These are phyloP conservation scores for Grosmannia huntii DNA, from an alignment of 2,329 filamentous ascomycete genomes.

Conservation along the genomic window DNA sequence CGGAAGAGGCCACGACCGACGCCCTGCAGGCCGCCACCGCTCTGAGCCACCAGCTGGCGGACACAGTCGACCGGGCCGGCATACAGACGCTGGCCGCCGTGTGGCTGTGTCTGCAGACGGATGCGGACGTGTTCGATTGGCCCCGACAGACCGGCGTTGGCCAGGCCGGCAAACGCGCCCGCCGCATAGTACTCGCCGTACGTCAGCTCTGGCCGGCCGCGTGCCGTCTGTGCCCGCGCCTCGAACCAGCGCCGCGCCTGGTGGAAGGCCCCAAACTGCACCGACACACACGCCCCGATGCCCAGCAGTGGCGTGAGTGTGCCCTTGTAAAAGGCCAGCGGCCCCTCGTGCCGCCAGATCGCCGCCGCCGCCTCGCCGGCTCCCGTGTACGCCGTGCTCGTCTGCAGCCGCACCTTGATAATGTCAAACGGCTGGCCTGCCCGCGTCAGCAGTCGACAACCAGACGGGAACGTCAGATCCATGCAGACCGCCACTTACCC, in stretches of 20 bases:
- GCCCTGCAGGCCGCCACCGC: slow-evolving; percentile 34
- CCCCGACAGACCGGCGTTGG: slow-evolving; percentile 77
- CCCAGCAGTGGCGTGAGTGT: slow-evolving; percentile 89
- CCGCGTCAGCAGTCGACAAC: background rate
- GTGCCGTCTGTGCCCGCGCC: slow-evolving; percentile 43
- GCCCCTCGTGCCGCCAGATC: slow-evolving; percentile 80
- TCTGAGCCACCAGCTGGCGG: slow-evolving; percentile 57
- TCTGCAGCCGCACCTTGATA: slow-evolving; percentile 94
- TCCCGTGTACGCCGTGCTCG: slow-evolving; percentile 65
- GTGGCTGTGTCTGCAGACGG: slow-evolving; percentile 88
- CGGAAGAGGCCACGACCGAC: slow-evolving; percentile 69
- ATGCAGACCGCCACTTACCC: slow-evolving; percentile 35
- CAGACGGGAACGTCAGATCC: slow-evolving; percentile 5
- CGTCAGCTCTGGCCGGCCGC: slow-evolving; percentile 41
- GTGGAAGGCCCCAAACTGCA: slow-evolving; percentile 97
- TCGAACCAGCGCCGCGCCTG: slow-evolving; percentile 80
- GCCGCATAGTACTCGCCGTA: slow-evolving; percentile 83
- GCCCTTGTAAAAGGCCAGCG: slow-evolving; percentile 94
- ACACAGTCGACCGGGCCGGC: slow-evolving; percentile 80
- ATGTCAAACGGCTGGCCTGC: slow-evolving; percentile 71
- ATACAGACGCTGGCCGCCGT: slow-evolving; percentile 65
- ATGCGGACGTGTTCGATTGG: slow-evolving; percentile 98
- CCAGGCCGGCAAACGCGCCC: slow-evolving; percentile 82
- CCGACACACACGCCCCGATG: slow-evolving; percentile 94
- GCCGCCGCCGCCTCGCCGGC: slow-evolving; percentile 69